Evolutionary conservation across 441 rosid species (phyloP).

Genomic region (Populus hybrid): DNA sequence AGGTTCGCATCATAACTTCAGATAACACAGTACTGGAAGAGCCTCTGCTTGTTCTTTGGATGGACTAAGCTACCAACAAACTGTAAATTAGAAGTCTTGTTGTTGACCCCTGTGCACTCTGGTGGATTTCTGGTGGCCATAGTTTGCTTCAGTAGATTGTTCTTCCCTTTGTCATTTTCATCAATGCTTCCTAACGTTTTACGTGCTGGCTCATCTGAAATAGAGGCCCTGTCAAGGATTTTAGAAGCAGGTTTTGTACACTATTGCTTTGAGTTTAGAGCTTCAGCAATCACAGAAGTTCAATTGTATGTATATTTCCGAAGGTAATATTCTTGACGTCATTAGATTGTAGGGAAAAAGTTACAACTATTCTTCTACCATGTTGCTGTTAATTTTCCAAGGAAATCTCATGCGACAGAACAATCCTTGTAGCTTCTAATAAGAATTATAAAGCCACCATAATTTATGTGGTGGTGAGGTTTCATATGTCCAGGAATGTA

Average conservation of each 20-base stretch:
- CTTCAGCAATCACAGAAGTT: constrained; percentile 12
- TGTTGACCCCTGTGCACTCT: not conserved
- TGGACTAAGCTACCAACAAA: constrained; percentile 5
- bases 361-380: not conserved
- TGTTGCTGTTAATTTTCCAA: not conserved
- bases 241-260: constrained; percentile 18
- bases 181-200: constrained; percentile 8
- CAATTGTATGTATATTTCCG: constrained; percentile 2
- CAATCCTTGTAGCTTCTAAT: not conserved
- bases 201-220: not conserved
- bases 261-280: constrained; percentile 2
- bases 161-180: constrained; percentile 5
- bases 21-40: constrained; percentile 21
- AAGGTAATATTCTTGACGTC: not conserved
- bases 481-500: too few relatives aligned
- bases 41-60: not conserved
- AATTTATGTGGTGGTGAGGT: too few relatives aligned
- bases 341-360: not conserved
- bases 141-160: constrained; percentile 6
- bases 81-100: not conserved
- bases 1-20: not conserved
- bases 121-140: constrained; percentile 3
- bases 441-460: too few relatives aligned
- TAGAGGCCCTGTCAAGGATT: not conserved
- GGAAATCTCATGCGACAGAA: not conserved